Percentiles rank a stretch among this genome's conserved stretches.
Conservation (phyloP, 371 early-diverging fungal genomes). For the Mucor sp. region DNA sequence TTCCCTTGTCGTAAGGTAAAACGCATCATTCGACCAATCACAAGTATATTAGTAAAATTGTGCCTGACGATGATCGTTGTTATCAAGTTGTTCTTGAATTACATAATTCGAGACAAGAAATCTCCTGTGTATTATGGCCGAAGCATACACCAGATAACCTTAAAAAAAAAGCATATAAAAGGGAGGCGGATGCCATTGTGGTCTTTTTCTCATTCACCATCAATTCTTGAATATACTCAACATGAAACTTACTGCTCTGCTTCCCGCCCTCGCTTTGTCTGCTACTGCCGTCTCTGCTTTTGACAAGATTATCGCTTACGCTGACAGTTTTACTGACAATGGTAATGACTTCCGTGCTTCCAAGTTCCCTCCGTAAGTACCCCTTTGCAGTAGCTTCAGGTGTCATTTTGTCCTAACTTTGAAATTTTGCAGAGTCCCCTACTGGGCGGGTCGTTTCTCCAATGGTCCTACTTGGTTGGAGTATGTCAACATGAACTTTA, state of each 20-base stretch:
- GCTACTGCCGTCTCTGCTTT: conserved; percentile 13
- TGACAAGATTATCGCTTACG: conserved; percentile 26
- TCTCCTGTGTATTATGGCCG: not conserved
- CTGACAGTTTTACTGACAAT: conserved; percentile 31
- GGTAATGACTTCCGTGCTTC: conserved; percentile 19
- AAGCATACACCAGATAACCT: not conserved
- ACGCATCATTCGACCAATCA: not conserved
- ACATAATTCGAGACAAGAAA: not conserved
- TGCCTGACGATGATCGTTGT: not conserved
- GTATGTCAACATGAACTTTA: conserved; percentile 31
- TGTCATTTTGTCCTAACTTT: too few relatives aligned
- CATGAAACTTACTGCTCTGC: not conserved
- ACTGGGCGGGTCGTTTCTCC: conserved; percentile 51
- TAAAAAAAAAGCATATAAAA: not conserved
- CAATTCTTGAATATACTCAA: not conserved
- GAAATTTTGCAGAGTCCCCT: conserved; percentile 22
- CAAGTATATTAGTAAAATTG: not conserved
- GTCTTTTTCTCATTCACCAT: not conserved
- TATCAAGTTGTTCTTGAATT: not conserved
- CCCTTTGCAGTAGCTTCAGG: too few relatives aligned
- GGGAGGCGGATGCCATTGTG: not conserved
- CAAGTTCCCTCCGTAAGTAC: conserved; percentile 13
- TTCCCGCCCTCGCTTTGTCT: conserved; percentile 11
- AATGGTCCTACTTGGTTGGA: conserved; percentile 66
- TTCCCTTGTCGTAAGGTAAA: not conserved